These are phyloP conservation scores for Aureobasidium musti DNA, from an alignment of 2,329 filamentous ascomycete genomes.

Conservation along the genomic window DNA sequence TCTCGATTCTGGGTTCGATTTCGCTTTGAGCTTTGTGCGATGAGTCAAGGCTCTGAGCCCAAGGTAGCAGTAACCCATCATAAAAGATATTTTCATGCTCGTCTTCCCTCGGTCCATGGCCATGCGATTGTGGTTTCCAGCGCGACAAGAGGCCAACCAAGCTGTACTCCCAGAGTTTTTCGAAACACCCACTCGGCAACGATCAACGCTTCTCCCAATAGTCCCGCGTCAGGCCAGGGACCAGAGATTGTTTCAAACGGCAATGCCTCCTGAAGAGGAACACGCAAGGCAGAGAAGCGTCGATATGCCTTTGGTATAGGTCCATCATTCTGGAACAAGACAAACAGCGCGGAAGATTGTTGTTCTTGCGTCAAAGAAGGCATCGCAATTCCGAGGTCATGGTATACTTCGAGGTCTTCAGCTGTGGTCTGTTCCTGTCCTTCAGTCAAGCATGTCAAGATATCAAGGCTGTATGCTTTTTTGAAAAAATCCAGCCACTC, in stretches of 20 bases:
- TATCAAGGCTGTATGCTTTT: conserved; percentile 50
- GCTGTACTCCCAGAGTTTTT: neutral
- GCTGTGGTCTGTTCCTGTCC: conserved; percentile 36
- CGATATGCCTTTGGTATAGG: conserved; percentile 1
- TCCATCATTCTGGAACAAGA: neutral
- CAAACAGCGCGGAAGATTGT: neutral
- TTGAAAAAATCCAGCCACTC: conserved; percentile 55
- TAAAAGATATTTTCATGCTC: neutral
- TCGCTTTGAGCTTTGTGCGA: too few relatives aligned
- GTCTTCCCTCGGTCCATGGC: neutral
- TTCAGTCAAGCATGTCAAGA: conserved; percentile 38
- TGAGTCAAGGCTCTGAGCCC: neutral
- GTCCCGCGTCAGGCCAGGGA: conserved; percentile 8
- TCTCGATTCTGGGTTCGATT: neutral
- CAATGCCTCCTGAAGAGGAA: neutral
- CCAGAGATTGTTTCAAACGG: conserved; percentile 10
- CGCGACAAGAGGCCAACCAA: neutral
- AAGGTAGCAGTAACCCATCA: neutral
- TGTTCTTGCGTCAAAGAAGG: conserved; percentile 31
- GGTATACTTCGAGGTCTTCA: conserved; percentile 42
- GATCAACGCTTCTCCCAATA: neutral
- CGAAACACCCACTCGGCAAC: conserved; percentile 11
- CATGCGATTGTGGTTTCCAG: neutral
- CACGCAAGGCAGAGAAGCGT: neutral
- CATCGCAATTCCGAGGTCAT: conserved; percentile 42